Evolutionary conservation across 139 green algal genomes (phyloP), one percentile per base, ranked within the genome.

Genomic region (Picochlorum costavermella): DNA sequence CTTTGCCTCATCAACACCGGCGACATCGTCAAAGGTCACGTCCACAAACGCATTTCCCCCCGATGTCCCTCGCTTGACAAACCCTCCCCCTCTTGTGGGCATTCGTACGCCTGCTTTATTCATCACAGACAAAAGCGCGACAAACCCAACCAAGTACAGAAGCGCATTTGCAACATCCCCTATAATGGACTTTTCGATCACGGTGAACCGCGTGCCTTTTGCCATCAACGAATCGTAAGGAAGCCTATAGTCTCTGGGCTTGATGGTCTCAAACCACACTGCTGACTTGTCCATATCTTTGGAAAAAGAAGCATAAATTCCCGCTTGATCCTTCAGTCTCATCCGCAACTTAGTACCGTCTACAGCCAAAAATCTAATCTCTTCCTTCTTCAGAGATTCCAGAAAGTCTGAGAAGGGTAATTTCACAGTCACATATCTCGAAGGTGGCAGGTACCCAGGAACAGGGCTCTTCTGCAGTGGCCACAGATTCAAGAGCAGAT

Each of bases 1-100:
- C 67, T 96, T 96, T 25, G 88, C 88, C 63, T 90, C 84, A 48
- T 94, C 88, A 50, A 94, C 83, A 0, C 88, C 88, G 20, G 88
- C 88, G 57, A 95, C 87, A 53, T 95, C 88, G 56, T 80, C 85
- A 84, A 95, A 95, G 2, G 69, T 76, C 23, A 88, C 60, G 12
- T 51, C 50, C 25, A n/a, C 33, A 40, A 40, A 33, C 20, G 46
- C n/a, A 23, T 20, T 44, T 2, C 16, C 17, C n/a, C 56, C 43
- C n/a, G 25, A 55, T 29, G 12, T 51, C 14, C 58, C 25, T 8
- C 20, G 50, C 6, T n/a, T 59, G 5, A 59, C 12, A 55, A 25
- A 55, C 8, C n/a, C n/a, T 20, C 46, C 46, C 71, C 55, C 71
- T 75, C 50, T 72, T 63, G 3, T 69, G 67, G 16, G 61, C 55